phyloP scores from a whole-genome alignment of 345 rosid species.

The Acer yangbiense region DNA sequence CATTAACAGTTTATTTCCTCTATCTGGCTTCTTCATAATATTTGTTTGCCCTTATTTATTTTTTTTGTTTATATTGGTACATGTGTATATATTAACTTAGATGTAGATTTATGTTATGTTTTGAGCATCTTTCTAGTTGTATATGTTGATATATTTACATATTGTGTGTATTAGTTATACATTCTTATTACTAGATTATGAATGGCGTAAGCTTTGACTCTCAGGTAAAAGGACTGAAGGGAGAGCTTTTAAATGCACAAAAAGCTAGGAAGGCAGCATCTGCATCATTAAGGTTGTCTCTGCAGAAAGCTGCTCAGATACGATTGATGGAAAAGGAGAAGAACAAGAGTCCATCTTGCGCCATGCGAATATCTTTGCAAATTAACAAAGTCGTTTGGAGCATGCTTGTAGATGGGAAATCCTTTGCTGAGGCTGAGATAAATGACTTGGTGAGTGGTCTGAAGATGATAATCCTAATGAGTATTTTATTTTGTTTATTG shows the following conservation, averaged over 20 bases:
- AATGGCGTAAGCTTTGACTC: conserved; percentile 3
- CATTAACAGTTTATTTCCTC: background rate
- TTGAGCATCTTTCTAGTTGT: background rate
- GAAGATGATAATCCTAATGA: conserved; percentile 12
- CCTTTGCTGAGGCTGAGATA: conserved; percentile 99
- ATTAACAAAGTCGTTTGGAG: conserved; percentile 92
- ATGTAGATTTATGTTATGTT: background rate
- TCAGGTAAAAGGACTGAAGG: conserved; percentile 86
- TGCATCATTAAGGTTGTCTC: conserved; percentile 65
- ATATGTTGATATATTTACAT: background rate
- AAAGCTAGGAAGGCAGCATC: conserved; percentile 82
- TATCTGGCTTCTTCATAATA: background rate
- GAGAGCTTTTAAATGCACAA: conserved; percentile 74
- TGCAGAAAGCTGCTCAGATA: conserved; percentile 93
- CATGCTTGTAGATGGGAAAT: conserved; percentile 96
- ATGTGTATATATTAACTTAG: background rate
- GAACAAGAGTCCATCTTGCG: conserved; percentile 96
- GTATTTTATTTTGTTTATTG: conserved; percentile 12
- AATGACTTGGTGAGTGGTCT: conserved; percentile 87
- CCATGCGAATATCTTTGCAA: conserved; percentile 94
- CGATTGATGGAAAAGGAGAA: conserved; percentile 95
- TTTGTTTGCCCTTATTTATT: background rate
- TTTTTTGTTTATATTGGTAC: background rate
- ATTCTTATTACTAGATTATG: background rate
- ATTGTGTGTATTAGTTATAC: background rate